Base-by-base conservation (phyloP, 1,139 yeast species). In the Lodderomyces parapsilosis region DNA sequence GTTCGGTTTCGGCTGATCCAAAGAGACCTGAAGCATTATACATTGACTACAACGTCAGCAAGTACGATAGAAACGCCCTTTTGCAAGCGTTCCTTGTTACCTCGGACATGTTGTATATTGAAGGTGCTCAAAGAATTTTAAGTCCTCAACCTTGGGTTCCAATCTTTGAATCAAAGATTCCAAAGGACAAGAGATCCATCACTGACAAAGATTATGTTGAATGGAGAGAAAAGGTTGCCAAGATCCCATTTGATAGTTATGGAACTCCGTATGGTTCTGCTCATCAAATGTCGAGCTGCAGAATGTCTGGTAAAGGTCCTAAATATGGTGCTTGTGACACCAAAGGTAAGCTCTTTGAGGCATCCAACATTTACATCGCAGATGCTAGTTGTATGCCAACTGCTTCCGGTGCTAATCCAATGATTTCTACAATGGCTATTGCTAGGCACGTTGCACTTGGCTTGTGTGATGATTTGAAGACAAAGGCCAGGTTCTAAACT, bases 371-470 rank as follows among this genome's bases (percentile, higher is more conserved):
- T 35, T 76, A 68, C 51, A 75, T 80, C 24, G 81, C 82, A 2
- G 86, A 80, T 57, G 74, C 82, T 4, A 75, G 81, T 54, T 72
- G 68, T 8, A 60, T 80, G 63, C 85, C 85, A 6, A 66, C 81
- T 5, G 84, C 84, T 1, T 71, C 79, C 44, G 85, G 86, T 7
- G 82, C 74, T 28, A 80, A 80, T 51, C 85, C 78, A n/a, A 73
- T 72, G 78, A 58, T 73, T 24, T 46, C 72, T 4, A 67, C 72
- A 10, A 66, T 73, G 74, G 55, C 77, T 2, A 43, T 71, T 45
- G 66, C 77, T 2, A 60, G 76, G 45, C 62, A 66, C 40, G 57
- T 71, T 39, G 64, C 72, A 1, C 55, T 63, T 36, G 71, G 60
- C 11, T 55, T 73, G 40, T 62, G 58, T 22, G 56, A 68, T 32